These are phyloP conservation scores for Aspergillus mulundensis DNA, from an alignment of 495 filamentous ascomycete species.

Conservation along the genomic window DNA sequence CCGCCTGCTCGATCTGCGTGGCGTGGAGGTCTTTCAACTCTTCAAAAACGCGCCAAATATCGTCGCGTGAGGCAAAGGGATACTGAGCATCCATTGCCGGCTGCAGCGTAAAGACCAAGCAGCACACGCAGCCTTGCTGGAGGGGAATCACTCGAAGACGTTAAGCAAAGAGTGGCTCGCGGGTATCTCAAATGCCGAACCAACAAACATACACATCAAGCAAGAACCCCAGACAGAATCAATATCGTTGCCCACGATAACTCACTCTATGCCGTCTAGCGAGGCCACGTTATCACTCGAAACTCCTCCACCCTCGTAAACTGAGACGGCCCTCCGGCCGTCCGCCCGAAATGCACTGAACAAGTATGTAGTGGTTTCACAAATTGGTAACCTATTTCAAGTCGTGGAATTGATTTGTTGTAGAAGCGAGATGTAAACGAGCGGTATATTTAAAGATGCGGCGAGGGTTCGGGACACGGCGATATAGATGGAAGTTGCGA, in stretches of 20 bases:
- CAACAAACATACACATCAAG: constrained; percentile 8
- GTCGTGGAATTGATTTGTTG: neutral
- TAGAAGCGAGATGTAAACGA: neutral
- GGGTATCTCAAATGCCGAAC: neutral
- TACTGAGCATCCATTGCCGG: constrained; percentile 61
- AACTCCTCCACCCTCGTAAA: constrained; percentile 34
- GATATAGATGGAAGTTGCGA: neutral
- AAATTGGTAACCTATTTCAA: constrained; percentile 17
- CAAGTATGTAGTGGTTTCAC: constrained; percentile 16
- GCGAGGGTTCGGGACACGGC: neutral
- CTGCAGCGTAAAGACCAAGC: neutral
- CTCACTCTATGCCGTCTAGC: neutral
- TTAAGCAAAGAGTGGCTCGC: constrained; percentile 3
- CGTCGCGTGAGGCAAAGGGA: constrained; percentile 63
- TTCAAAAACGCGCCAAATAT: constrained; percentile 82
- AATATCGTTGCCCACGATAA: neutral
- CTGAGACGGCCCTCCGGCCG: constrained; percentile 47
- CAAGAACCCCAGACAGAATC: neutral
- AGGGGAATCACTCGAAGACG: constrained; percentile 9
- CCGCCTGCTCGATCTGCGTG: constrained; percentile 74
- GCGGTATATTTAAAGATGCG: neutral
- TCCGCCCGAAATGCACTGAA: constrained; percentile 33
- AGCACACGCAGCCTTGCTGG: constrained; percentile 10
- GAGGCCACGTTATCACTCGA: constrained; percentile 16
- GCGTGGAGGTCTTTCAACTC: constrained; percentile 80